phyloP scores from a whole-genome alignment of 164 flowering plant genomes.

The Houttuynia cordata region DNA sequence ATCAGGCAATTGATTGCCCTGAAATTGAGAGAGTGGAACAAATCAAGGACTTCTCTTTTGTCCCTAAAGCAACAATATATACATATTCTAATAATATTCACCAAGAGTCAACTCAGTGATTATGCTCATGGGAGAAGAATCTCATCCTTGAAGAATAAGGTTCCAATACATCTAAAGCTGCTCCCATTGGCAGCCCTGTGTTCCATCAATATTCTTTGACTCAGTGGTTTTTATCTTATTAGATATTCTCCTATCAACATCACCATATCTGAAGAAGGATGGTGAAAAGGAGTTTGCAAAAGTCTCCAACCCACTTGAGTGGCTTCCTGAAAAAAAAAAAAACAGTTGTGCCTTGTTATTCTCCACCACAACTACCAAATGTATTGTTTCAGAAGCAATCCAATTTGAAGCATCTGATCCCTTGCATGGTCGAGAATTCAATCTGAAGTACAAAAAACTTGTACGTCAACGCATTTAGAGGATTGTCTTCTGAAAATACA shows the following conservation, averaged over 20 bases:
- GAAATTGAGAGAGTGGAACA: background rate
- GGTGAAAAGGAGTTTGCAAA: constrained; percentile 2
- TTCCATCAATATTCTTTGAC: constrained; percentile 9
- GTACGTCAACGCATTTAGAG: background rate
- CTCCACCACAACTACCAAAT: background rate
- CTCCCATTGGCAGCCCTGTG: constrained; percentile 6
- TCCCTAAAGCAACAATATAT: background rate
- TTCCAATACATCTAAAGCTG: constrained; percentile 7
- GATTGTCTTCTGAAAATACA: background rate
- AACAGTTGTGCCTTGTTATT: background rate
- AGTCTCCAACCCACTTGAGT: constrained; percentile 12
- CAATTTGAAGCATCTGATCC: background rate
- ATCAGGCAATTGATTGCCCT: constrained; percentile 1
- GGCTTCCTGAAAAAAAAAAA: background rate
- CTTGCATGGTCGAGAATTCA: background rate
- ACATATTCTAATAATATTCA: constrained; percentile 1
- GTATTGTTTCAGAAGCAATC: background rate
- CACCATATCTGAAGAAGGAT: constrained; percentile 8
- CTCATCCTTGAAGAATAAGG: constrained; percentile 13
- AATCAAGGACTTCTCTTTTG: background rate
- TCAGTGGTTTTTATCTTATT: background rate
- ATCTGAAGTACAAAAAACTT: background rate
- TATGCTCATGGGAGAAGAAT: constrained; percentile 16
- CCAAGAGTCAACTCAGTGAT: constrained; percentile 15
- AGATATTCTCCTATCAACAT: constrained; percentile 12